phyloP scores from a whole-genome alignment of 148 eudicot species.

The Polygonum maritimum region DNA sequence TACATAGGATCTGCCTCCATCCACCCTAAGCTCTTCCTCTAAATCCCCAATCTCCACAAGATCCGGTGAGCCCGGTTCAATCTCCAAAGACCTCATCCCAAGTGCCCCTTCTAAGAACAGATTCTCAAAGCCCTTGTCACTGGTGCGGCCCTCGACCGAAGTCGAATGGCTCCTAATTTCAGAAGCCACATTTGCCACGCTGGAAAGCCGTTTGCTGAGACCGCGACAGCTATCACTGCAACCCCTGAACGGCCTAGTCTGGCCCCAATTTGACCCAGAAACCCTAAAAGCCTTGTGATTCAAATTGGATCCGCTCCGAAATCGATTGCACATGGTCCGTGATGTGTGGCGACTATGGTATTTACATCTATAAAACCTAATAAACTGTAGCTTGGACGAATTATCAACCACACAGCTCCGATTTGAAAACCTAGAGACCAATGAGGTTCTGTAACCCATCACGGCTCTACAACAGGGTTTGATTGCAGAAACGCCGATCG shows the following conservation, averaged over 20 bases:
- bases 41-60: slow-evolving; percentile 12
- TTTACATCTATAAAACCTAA: slow-evolving; percentile 13
- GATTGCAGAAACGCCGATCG: slow-evolving; percentile 42
- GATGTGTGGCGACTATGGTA: slow-evolving; percentile 18
- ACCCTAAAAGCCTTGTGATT: slow-evolving; percentile 46
- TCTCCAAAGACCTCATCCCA: slow-evolving; percentile 46
- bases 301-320: slow-evolving; percentile 17
- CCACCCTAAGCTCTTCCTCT: slow-evolving; percentile 16
- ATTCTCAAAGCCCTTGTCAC: slow-evolving; percentile 43
- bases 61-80: slow-evolving; percentile 19
- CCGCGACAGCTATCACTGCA: slow-evolving; percentile 15
- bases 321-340: slow-evolving; percentile 30
- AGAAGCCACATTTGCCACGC: slow-evolving; percentile 46
- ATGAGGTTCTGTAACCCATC: slow-evolving; percentile 33
- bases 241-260: slow-evolving; percentile 24
- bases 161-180: slow-evolving; percentile 55
- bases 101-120: slow-evolving; percentile 52
- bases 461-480: slow-evolving; percentile 53
- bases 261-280: slow-evolving; percentile 44
- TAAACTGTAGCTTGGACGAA: slow-evolving; percentile 31
- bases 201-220: slow-evolving; percentile 18
- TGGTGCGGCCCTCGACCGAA: slow-evolving; percentile 37
- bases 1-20: not conserved
- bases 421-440: slow-evolving; percentile 31
- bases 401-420: slow-evolving; percentile 15